These are phyloP conservation scores for Penicillium aurantiogriseum DNA, from an alignment of 2,329 filamentous ascomycete species.

Conservation along the genomic window DNA sequence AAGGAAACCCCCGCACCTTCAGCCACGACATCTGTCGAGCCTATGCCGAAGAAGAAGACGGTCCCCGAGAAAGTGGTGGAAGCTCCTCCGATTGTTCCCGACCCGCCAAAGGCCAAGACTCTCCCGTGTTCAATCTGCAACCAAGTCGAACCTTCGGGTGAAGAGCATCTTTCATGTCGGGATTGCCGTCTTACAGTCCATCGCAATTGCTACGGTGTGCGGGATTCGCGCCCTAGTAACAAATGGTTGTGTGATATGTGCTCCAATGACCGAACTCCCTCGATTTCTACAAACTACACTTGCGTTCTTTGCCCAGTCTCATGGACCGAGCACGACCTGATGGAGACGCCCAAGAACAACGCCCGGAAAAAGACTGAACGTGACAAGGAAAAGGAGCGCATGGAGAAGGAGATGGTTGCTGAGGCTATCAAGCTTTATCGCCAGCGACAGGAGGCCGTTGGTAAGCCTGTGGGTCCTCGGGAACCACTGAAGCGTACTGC, in stretches of 20 bases:
- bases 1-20: conserved; percentile 51
- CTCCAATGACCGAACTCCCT: conserved; percentile 85
- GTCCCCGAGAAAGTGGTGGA: conserved; percentile 55
- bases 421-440: conserved; percentile 79
- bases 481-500: conserved; percentile 91
- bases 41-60: conserved; percentile 63
- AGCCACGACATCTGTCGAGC: conserved; percentile 45
- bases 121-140: conserved; percentile 85
- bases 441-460: conserved; percentile 77
- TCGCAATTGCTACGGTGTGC: conserved; percentile 86
- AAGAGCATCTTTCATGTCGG: conserved; percentile 73
- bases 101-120: conserved; percentile 72
- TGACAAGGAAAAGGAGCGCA: conserved; percentile 80
- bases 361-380: conserved; percentile 91
- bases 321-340: conserved; percentile 75
- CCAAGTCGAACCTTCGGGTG: conserved; percentile 67
- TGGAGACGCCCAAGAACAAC: conserved; percentile 74
- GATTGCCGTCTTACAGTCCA: conserved; percentile 93
- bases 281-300: conserved; percentile 90
- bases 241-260: conserved; percentile 98
- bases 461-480: conserved; percentile 77
- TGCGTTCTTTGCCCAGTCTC: conserved; percentile 89
- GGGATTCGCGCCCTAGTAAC: conserved; percentile 61
- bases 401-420: conserved; percentile 79
- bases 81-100: conserved; percentile 65